Conservation (phyloP, 2,329 filamentous ascomycete species). For the Cercospora sojina region DNA sequence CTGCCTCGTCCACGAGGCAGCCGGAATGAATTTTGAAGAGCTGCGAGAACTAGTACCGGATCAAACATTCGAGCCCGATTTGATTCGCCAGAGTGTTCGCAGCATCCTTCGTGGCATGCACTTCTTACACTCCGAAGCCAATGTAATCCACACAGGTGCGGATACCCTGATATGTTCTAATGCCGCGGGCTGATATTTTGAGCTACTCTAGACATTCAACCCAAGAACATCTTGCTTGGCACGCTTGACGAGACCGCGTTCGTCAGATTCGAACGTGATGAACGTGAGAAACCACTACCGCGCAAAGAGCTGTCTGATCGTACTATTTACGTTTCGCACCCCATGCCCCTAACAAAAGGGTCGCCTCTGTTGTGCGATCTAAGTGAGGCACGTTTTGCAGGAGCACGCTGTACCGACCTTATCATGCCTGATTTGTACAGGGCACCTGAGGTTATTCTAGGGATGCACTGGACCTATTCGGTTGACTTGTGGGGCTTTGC, state of each 20-base stretch:
- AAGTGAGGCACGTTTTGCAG: not conserved
- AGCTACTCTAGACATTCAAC: not conserved
- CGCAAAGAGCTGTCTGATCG: not conserved
- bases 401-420: not conserved
- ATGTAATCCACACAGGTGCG: not conserved
- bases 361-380: not conserved
- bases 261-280: not conserved
- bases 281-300: not conserved
- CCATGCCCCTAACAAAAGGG: not conserved
- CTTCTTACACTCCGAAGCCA: not conserved
- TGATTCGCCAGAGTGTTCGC: not conserved
- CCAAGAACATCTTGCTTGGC: not conserved
- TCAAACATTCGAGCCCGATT: not conserved
- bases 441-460: not conserved
- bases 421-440: not conserved
- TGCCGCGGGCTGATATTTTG: not conserved
- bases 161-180: not conserved
- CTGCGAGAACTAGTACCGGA: not conserved
- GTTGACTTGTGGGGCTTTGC: not conserved
- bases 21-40: not conserved
- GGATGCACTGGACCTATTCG: not conserved
- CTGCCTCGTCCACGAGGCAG: slow-evolving; percentile 34
- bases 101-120: not conserved
- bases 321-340: not conserved
- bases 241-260: not conserved